Percentiles rank a stretch among this genome's conserved stretches.
phyloP scores from a whole-genome alignment of 495 filamentous ascomycete genomes.

The Pseudomonodictys pantanalensis region DNA sequence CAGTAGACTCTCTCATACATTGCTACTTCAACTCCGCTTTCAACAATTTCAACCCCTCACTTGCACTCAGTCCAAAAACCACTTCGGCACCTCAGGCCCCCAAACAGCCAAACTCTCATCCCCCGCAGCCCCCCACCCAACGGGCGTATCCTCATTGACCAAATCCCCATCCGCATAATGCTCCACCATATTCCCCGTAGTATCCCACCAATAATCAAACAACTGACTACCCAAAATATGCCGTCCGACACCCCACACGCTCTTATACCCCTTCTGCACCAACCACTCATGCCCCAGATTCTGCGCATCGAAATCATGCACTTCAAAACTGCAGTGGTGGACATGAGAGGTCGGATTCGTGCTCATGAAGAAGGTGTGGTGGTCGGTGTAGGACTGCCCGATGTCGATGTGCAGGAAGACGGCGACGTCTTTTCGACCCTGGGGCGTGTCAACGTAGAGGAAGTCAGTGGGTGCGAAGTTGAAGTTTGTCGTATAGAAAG shows the following conservation, averaged over 20 bases:
- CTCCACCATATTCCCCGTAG: slow-evolving; percentile 60
- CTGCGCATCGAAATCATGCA: slow-evolving; percentile 74
- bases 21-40: too few species aligned
- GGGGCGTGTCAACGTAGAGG: slow-evolving; percentile 46
- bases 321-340: slow-evolving; percentile 72
- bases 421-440: slow-evolving; percentile 44
- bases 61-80: slow-evolving; percentile 29
- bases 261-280: slow-evolving; percentile 58
- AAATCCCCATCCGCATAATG: slow-evolving; percentile 70
- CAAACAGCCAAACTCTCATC: slow-evolving; percentile 33
- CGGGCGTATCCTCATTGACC: slow-evolving; percentile 57
- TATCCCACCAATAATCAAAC: slow-evolving; percentile 70
- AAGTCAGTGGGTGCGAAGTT: slow-evolving; percentile 60
- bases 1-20: too few species aligned
- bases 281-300: slow-evolving; percentile 72
- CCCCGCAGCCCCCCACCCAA: slow-evolving; percentile 28
- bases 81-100: slow-evolving; percentile 31
- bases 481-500: slow-evolving; percentile 66
- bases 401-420: slow-evolving; percentile 65
- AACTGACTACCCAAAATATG: slow-evolving; percentile 65
- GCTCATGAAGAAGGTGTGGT: slow-evolving; percentile 70
- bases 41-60: too few species aligned
- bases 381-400: slow-evolving; percentile 60
- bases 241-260: slow-evolving; percentile 70
- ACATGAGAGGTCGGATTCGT: slow-evolving; percentile 55